These are phyloP conservation scores for Backusella sp. DNA, from an alignment of 192 early-diverging fungal species.

Conservation along the genomic window DNA sequence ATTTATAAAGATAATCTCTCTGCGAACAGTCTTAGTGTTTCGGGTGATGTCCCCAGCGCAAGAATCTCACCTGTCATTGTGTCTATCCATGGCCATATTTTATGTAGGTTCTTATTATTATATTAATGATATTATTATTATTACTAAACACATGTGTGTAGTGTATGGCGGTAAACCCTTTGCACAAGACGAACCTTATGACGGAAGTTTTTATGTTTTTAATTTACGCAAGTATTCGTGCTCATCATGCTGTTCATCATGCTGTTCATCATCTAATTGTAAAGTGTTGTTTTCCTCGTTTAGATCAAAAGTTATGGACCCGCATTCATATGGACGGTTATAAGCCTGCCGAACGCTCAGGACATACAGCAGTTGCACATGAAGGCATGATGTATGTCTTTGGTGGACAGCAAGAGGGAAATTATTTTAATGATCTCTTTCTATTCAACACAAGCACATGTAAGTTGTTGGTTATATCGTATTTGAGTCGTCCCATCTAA, in stretches of 20 bases:
- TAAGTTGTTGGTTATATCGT: slow-evolving; percentile 23
- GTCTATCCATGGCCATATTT: slow-evolving; percentile 43
- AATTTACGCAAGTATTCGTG: slow-evolving; percentile 34
- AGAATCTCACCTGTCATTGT: slow-evolving; percentile 42
- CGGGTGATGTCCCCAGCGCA: slow-evolving; percentile 42
- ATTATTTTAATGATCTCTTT: slow-evolving; percentile 48
- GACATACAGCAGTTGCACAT: slow-evolving; percentile 46
- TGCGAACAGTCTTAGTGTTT: slow-evolving; percentile 27
- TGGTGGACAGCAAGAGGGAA: slow-evolving; percentile 43
- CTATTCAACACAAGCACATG: slow-evolving; percentile 47
- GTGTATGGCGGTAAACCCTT: slow-evolving; percentile 42
- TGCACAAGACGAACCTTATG: slow-evolving; percentile 27
- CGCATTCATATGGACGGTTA: slow-evolving; percentile 39
- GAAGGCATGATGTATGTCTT: slow-evolving; percentile 50
- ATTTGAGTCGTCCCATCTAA: neutral
- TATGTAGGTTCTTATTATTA: slow-evolving; percentile 38
- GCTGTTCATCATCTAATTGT: neutral
- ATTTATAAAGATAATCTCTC: slow-evolving; percentile 21
- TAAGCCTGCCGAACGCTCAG: slow-evolving; percentile 42
- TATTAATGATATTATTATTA: too few species aligned
- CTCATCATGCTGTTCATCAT: neutral
- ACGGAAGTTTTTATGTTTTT: slow-evolving; percentile 39
- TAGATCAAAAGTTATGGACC: slow-evolving; percentile 33
- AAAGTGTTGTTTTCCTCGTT: neutral
- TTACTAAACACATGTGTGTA: neutral